Conservation (phyloP, 345 rosid species). For the Corymbia maculata region DNA sequence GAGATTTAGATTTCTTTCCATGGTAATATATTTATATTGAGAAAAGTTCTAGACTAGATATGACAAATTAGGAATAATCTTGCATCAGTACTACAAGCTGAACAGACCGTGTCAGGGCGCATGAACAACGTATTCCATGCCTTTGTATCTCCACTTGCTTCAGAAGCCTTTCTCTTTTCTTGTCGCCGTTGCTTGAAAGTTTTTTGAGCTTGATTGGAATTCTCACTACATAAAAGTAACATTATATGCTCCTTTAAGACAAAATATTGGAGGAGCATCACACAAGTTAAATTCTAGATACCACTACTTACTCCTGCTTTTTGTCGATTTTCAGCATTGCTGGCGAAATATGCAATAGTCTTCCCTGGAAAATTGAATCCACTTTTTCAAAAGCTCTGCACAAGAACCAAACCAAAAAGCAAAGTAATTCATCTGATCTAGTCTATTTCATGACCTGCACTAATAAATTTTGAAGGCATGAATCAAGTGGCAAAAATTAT, state of each 20-base stretch:
- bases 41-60: not conserved
- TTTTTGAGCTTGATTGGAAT: conserved; percentile 26
- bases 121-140: conserved; percentile 94
- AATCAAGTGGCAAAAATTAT: not conserved
- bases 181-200: conserved; percentile 67
- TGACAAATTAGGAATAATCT: not conserved
- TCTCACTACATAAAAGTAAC: not conserved
- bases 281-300: not conserved
- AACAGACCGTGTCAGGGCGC: conserved; percentile 76
- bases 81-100: not conserved
- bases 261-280: not conserved
- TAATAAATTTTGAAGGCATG: not conserved
- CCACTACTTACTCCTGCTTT: conserved; percentile 39
- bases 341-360: conserved; percentile 77
- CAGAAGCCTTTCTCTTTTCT: conserved; percentile 81
- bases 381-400: conserved; percentile 70
- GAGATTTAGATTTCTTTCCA: not conserved
- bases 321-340: conserved; percentile 42
- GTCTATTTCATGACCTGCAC: not conserved
- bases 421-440: not conserved
- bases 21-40: not conserved
- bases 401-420: not conserved
- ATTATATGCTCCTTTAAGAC: not conserved
- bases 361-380: conserved; percentile 83
- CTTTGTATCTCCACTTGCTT: conserved; percentile 78